These are phyloP conservation scores for Usnea hakonensis DNA, from an alignment of 495 filamentous ascomycete genomes.

Conservation along the genomic window DNA sequence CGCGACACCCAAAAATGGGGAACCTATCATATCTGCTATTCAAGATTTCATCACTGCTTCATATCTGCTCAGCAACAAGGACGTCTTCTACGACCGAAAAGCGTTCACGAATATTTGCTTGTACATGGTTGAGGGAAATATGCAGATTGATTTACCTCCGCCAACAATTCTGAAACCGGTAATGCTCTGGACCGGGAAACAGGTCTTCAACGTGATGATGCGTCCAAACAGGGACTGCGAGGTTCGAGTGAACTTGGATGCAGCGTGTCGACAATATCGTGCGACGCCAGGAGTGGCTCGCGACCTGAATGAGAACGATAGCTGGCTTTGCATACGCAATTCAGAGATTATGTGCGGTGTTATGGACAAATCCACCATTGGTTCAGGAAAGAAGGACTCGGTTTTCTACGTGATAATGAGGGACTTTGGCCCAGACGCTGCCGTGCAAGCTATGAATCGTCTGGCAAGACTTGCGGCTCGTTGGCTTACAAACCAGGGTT, in stretches of 20 bases:
- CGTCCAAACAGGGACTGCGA: slow-evolving; percentile 72
- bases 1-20: slow-evolving; percentile 91
- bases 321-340: slow-evolving; percentile 85
- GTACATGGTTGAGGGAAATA: slow-evolving; percentile 83
- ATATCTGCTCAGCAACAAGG: slow-evolving; percentile 85
- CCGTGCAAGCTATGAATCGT: slow-evolving; percentile 88
- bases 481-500: slow-evolving; percentile 81
- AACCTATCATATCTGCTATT: slow-evolving; percentile 95
- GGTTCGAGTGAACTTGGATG: slow-evolving; percentile 85
- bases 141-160: slow-evolving; percentile 74
- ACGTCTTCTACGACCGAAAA: slow-evolving; percentile 81
- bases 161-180: slow-evolving; percentile 80
- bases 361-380: slow-evolving; percentile 95
- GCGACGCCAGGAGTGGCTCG: slow-evolving; percentile 43
- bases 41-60: slow-evolving; percentile 98
- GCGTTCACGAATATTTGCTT: slow-evolving; percentile 82
- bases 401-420: slow-evolving; percentile 94
- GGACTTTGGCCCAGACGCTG: slow-evolving; percentile 85
- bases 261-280: slow-evolving; percentile 79
- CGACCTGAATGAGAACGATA: slow-evolving; percentile 78
- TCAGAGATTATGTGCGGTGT: slow-evolving; percentile 97
- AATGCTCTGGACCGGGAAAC: slow-evolving; percentile 93
- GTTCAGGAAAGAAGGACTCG: slow-evolving; percentile 93
- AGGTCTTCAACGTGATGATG: slow-evolving; percentile 94
- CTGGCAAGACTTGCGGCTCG: slow-evolving; percentile 84